Conservation (phyloP, 768 basidiomycete species). For the Terana coerulea region DNA sequence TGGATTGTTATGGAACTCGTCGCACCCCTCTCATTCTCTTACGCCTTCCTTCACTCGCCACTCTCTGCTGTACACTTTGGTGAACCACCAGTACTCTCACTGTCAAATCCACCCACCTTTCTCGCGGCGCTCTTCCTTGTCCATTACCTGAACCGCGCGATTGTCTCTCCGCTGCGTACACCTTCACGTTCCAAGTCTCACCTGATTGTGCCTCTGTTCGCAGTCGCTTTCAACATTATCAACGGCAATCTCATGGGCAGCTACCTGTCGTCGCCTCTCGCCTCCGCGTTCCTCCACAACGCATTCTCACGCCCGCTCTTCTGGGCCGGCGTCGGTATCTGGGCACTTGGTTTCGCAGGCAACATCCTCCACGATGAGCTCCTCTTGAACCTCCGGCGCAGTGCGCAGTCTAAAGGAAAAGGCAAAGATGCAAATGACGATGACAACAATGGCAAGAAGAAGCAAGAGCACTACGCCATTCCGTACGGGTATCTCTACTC, state of each 20-base stretch:
- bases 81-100: slow-evolving; percentile 23
- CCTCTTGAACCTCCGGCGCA: slow-evolving; percentile 75
- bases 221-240: slow-evolving; percentile 60
- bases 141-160: slow-evolving; percentile 83
- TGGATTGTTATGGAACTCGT: slow-evolving; percentile 81
- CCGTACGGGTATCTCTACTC: slow-evolving; percentile 76
- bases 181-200: slow-evolving; percentile 78
- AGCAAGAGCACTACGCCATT: slow-evolving; percentile 65
- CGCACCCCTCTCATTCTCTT: slow-evolving; percentile 53
- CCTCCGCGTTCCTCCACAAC: slow-evolving; percentile 38
- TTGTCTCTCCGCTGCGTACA: slow-evolving; percentile 76
- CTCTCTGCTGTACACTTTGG: slow-evolving; percentile 33
- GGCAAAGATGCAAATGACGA: slow-evolving; percentile 28
- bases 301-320: slow-evolving; percentile 42
- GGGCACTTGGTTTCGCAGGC: slow-evolving; percentile 67
- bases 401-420: slow-evolving; percentile 38
- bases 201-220: slow-evolving; percentile 54
- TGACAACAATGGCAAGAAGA: slow-evolving; percentile 28
- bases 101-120: slow-evolving; percentile 42
- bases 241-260: slow-evolving; percentile 72
- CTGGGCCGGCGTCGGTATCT: slow-evolving; percentile 61
- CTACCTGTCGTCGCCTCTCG: slow-evolving; percentile 59
- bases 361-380: slow-evolving; percentile 92
- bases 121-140: slow-evolving; percentile 57
- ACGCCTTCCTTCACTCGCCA: slow-evolving; percentile 46